Evolutionary conservation across 495 filamentous ascomycete genomes (phyloP).

Genomic region (Tuber indicum): DNA sequence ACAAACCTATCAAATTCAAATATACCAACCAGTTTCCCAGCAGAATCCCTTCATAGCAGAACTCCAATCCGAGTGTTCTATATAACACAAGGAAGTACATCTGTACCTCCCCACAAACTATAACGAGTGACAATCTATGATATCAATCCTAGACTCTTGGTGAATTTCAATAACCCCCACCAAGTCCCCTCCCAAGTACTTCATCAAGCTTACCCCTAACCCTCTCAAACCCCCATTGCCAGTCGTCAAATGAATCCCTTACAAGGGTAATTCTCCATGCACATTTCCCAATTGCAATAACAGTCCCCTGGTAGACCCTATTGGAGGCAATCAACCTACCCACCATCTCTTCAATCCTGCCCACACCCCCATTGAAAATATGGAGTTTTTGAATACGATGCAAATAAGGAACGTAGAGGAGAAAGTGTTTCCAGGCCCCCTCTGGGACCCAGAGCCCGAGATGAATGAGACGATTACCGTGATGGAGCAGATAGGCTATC

Average conservation of each 20-base stretch:
- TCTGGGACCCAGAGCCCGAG: neutral
- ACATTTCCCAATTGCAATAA: neutral
- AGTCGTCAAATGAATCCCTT: neutral
- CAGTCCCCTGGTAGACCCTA: neutral
- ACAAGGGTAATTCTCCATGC: neutral
- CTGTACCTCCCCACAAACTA: neutral
- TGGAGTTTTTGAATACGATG: neutral
- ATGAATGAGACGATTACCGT: neutral
- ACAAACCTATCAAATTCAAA: neutral
- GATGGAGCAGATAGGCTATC: neutral
- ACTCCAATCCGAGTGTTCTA: neutral
- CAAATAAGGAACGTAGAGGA: neutral
- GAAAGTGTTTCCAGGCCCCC: neutral
- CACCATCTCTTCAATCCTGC: neutral
- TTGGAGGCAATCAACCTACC: neutral
- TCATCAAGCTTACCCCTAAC: neutral
- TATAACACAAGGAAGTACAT: neutral
- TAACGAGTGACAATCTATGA: neutral
- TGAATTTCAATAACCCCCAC: neutral
- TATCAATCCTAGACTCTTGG: neutral
- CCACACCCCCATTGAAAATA: neutral
- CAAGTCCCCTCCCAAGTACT: neutral
- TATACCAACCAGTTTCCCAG: neutral
- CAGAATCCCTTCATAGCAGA: neutral
- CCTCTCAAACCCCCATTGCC: neutral